phyloP scores from a whole-genome alignment of 208 protist species.

The Phytomonas sp. region DNA sequence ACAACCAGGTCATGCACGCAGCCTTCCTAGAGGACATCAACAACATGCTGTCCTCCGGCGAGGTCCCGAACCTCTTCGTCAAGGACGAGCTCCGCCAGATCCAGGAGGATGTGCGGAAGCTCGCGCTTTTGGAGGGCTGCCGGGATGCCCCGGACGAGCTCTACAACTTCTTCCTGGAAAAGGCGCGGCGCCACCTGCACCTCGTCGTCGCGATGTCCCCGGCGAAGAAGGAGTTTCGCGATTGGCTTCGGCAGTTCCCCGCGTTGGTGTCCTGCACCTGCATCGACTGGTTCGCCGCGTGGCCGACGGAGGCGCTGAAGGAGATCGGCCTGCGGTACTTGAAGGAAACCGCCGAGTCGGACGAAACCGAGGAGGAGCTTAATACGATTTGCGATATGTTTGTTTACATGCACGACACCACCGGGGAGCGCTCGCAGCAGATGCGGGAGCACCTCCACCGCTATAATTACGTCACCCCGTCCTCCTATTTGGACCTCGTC shows the following conservation, averaged over 20 bases:
- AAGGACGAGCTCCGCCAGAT: conserved; percentile 94
- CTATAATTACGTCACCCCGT: conserved; percentile 98
- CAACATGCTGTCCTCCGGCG: conserved; percentile 95
- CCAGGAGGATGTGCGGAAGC: conserved; percentile 86
- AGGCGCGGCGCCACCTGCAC: conserved; percentile 92
- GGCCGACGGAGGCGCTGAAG: conserved; percentile 95
- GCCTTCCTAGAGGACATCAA: conserved; percentile 98
- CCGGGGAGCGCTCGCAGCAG: conserved; percentile 65
- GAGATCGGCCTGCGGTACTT: conserved; percentile 89
- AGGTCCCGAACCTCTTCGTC: conserved; percentile 97
- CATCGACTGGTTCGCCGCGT: conserved; percentile 98
- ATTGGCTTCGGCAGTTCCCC: conserved; percentile 97
- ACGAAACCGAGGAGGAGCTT: conserved; percentile 82
- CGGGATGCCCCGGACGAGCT: conserved; percentile 90
- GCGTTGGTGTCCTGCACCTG: conserved; percentile 96
- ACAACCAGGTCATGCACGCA: conserved; percentile 96
- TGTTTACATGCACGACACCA: conserved; percentile 91
- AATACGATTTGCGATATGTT: conserved; percentile 87
- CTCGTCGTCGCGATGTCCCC: conserved; percentile 97
- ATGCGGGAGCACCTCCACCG: conserved; percentile 93
- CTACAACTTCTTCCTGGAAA: conserved; percentile 95
- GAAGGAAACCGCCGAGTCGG: conserved; percentile 69
- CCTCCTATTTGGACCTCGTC: conserved; percentile 96
- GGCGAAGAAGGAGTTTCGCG: conserved; percentile 92
- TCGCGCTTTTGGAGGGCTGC: conserved; percentile 81